A percentile compares a stretch with the other conserved stretches of the same genome.
These are phyloP conservation scores for Xerocomellus dryophilus DNA, from an alignment of 768 basidiomycete genomes.

Conservation along the genomic window DNA sequence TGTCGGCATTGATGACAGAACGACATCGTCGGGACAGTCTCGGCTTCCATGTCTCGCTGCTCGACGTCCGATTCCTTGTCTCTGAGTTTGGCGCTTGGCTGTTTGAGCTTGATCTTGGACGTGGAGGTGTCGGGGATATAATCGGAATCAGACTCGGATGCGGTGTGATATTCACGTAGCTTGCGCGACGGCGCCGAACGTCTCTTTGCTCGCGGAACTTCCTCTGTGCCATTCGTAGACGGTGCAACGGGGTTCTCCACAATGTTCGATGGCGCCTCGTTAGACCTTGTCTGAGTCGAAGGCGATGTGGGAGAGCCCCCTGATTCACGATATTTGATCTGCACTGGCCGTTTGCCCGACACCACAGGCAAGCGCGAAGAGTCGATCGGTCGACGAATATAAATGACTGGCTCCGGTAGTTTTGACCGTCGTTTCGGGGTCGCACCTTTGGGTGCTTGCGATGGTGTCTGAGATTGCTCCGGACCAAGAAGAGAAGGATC, in stretches of 20 bases:
- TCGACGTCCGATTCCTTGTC: not conserved
- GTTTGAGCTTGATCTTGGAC: conserved; percentile 1
- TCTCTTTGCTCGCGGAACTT: not conserved
- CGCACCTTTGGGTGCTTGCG: not conserved
- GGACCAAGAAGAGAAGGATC: conserved; percentile 30
- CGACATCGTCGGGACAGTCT: conserved; percentile 3
- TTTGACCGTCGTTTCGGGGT: conserved; percentile 9
- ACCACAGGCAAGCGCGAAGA: conserved; percentile 17
- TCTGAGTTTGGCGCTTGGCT: not conserved
- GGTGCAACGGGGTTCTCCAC: not conserved
- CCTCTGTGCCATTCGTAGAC: not conserved
- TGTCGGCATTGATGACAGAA: conserved; percentile 40
- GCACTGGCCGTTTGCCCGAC: conserved; percentile 25
- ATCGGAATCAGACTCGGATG: conserved; percentile 15
- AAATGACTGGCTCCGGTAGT: conserved; percentile 28
- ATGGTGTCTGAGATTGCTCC: conserved; percentile 1
- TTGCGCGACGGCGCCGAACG: conserved; percentile 18
- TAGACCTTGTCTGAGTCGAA: not conserved
- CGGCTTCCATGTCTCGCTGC: not conserved
- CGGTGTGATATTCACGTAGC: conserved; percentile 2
- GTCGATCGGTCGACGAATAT: conserved; percentile 30
- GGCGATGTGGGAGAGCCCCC: not conserved
- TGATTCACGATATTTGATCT: conserved; percentile 30
- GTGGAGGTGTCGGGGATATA: conserved; percentile 9
- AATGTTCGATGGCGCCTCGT: not conserved